Conservation (phyloP, 2,329 filamentous ascomycete genomes). For the Drechmeria coniospora region DNA sequence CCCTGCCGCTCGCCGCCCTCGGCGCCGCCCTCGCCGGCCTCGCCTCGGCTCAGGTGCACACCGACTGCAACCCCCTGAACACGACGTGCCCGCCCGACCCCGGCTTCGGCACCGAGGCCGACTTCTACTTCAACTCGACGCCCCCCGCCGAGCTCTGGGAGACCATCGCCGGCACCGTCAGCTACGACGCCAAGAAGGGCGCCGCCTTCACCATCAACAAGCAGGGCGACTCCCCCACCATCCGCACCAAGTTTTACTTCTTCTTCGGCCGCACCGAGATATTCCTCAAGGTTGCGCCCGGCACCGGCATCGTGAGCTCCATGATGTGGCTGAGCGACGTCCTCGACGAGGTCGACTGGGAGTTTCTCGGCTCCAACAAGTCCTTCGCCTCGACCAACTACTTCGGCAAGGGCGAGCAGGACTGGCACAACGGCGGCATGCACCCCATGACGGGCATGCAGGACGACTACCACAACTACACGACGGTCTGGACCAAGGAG, state of each 20-base stretch:
- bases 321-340: conserved; percentile 75
- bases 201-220: conserved; percentile 57
- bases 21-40: conserved; percentile 28
- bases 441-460: conserved; percentile 40
- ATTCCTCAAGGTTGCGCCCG: conserved; percentile 58
- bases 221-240: conserved; percentile 61
- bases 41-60: conserved; percentile 56
- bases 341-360: conserved; percentile 80
- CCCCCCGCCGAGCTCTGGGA: conserved; percentile 50
- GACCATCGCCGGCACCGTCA: conserved; percentile 48
- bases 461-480: conserved; percentile 58
- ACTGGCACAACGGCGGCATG: conserved; percentile 47
- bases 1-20: conserved; percentile 13
- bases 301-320: conserved; percentile 63
- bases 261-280: conserved; percentile 74
- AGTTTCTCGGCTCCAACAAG: conserved; percentile 56
- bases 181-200: conserved; percentile 44
- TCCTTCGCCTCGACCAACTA: conserved; percentile 57
- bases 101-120: conserved; percentile 50
- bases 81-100: conserved; percentile 52
- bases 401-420: conserved; percentile 58
- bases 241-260: conserved; percentile 69
- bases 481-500: conserved; percentile 55
- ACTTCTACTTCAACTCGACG: conserved; percentile 48
- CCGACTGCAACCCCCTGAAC: conserved; percentile 63